These are phyloP conservation scores for Vanderwaltozyma verrucispora DNA, from an alignment of 805 yeast genomes.

Conservation along the genomic window DNA sequence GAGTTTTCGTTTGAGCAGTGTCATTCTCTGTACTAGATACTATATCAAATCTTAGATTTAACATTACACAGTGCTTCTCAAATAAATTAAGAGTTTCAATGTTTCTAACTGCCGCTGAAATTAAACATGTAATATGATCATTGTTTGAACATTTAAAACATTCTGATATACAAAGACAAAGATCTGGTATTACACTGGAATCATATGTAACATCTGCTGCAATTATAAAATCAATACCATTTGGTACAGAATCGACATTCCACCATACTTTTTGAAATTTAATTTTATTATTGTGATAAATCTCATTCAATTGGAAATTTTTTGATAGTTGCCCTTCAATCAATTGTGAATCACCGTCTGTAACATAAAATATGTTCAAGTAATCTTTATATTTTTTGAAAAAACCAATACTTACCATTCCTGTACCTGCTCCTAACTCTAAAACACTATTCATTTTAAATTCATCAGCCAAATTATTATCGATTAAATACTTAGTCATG, in stretches of 20 bases:
- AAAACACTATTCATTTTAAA: slow-evolving; percentile 28
- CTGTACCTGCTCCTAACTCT: slow-evolving; percentile 89
- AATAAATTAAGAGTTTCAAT: slow-evolving; percentile 38
- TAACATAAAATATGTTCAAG: slow-evolving; percentile 13
- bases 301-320: slow-evolving; percentile 38
- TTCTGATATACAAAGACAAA: slow-evolving; percentile 38
- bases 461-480: background rate
- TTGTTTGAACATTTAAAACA: slow-evolving; percentile 8
- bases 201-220: slow-evolving; percentile 93
- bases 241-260: slow-evolving; percentile 36
- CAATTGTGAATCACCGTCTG: slow-evolving; percentile 26
- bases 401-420: slow-evolving; percentile 39
- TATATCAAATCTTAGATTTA: slow-evolving; percentile 14
- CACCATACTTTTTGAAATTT: slow-evolving; percentile 48
- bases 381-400: slow-evolving; percentile 5
- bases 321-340: slow-evolving; percentile 15
- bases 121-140: slow-evolving; percentile 17
- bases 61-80: slow-evolving; percentile 26
- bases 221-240: slow-evolving; percentile 40
- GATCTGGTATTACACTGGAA: slow-evolving; percentile 41
- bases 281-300: slow-evolving; percentile 10
- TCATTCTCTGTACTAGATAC: slow-evolving; percentile 15
- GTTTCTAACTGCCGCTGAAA: slow-evolving; percentile 74
- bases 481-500: slow-evolving; percentile 38
- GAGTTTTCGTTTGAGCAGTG: background rate